Conservation (phyloP, 164 flowering plant species). For the Magnolia changhungtana region DNA sequence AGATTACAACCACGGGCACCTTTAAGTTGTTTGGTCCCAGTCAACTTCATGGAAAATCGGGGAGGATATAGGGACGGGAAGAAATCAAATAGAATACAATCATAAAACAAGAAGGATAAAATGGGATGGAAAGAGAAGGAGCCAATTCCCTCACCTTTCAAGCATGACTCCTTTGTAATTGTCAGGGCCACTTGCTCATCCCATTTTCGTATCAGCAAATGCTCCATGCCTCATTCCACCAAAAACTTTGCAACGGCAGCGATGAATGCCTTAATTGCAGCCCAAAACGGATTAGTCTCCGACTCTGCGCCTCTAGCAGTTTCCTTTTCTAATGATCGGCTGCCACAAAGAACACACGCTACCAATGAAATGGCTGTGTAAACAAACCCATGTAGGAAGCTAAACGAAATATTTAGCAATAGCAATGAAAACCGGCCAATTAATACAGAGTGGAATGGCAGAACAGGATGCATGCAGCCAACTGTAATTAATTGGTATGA, state of each 20-base stretch:
- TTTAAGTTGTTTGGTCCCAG: too few species aligned
- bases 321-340: slow-evolving; percentile 55
- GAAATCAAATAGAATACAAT: not conserved
- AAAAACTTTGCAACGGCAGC: slow-evolving; percentile 55
- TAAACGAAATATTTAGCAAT: not conserved
- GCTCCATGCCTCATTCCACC: slow-evolving; percentile 33
- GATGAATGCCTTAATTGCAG: slow-evolving; percentile 40
- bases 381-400: not conserved
- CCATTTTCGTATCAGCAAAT: not conserved
- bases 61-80: too few species aligned
- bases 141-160: not conserved
- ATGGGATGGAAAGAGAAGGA: not conserved
- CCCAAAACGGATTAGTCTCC: slow-evolving; percentile 42
- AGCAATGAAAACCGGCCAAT: not conserved
- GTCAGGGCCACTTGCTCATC: not conserved
- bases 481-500: too few species aligned
- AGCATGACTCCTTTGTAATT: not conserved
- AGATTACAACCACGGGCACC: too few species aligned
- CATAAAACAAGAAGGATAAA: not conserved
- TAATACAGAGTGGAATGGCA: too few species aligned
- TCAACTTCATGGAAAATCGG: too few species aligned
- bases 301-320: not conserved
- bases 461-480: too few species aligned
- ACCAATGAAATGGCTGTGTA: not conserved
- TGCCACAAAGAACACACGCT: slow-evolving; percentile 20